These are phyloP conservation scores for Acer yangbiense DNA, from an alignment of 345 rosid species.

Conservation along the genomic window DNA sequence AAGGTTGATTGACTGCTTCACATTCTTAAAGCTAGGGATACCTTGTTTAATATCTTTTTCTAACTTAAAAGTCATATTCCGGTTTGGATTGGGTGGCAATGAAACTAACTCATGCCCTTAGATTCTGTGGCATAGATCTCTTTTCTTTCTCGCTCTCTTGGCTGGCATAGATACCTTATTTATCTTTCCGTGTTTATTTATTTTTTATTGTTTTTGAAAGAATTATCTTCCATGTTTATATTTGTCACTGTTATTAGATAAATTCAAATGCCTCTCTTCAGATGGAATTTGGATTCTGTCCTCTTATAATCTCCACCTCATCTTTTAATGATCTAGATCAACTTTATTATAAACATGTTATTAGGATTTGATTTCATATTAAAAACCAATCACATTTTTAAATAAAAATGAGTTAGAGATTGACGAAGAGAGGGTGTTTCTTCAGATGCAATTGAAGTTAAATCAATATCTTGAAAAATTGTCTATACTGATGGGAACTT, in stretches of 20 bases:
- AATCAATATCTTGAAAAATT: neutral
- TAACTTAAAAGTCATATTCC: neutral
- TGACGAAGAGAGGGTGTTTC: neutral
- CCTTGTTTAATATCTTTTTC: neutral
- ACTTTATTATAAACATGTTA: too few species aligned
- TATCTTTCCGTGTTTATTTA: neutral
- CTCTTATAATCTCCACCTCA: neutral
- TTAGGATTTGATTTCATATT: neutral
- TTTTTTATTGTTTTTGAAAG: too few species aligned
- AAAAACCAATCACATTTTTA: neutral
- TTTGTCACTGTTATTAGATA: neutral
- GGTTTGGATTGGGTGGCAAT: neutral
- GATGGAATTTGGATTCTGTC: neutral
- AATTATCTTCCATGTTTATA: neutral
- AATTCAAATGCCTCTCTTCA: neutral
- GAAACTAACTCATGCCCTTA: neutral
- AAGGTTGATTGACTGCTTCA: neutral
- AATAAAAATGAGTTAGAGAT: neutral
- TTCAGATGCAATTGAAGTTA: neutral
- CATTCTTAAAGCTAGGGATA: neutral
- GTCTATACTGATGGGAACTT: constrained; percentile 7
- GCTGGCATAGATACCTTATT: neutral
- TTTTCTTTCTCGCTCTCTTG: neutral
- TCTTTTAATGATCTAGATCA: neutral
- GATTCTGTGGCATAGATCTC: neutral